A percentile compares a stretch with the other conserved stretches of the same genome.
Conservation (phyloP, 1,284 basidiomycete species). For the Moesziomyces globuligerus region DNA sequence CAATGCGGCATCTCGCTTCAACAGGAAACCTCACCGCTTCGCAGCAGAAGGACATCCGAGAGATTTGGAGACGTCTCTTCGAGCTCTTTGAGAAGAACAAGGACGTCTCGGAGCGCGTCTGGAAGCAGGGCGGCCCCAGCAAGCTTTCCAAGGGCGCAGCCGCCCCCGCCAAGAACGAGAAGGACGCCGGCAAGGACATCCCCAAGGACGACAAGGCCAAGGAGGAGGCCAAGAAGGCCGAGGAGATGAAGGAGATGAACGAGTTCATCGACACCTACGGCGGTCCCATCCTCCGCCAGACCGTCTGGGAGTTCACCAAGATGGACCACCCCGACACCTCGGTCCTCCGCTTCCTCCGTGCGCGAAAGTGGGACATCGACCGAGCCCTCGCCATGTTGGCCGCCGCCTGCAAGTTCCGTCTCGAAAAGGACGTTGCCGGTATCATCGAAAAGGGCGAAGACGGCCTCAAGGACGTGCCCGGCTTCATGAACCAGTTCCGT, state of each 20-base stretch:
- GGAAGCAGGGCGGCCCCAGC: constrained; percentile 49
- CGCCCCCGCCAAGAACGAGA: constrained; percentile 30
- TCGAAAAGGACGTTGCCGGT: constrained; percentile 64
- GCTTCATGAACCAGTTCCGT: constrained; percentile 67
- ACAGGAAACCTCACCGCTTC: constrained; percentile 59
- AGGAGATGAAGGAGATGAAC: constrained; percentile 61
- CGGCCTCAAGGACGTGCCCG: constrained; percentile 65
- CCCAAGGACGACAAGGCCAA: constrained; percentile 65
- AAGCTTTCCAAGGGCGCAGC: constrained; percentile 32
- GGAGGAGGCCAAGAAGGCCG: constrained; percentile 61
- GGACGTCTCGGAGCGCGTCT: constrained; percentile 58
- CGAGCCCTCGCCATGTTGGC: constrained; percentile 66
- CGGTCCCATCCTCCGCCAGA: constrained; percentile 58
- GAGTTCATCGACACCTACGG: constrained; percentile 64
- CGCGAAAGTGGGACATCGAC: constrained; percentile 67
- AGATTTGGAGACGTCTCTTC: constrained; percentile 56
- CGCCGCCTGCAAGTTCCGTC: constrained; percentile 66
- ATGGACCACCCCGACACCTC: constrained; percentile 65
- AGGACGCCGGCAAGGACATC: constrained; percentile 58
- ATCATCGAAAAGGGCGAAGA: constrained; percentile 66
- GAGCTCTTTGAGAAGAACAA: constrained; percentile 62
- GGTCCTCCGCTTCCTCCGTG: constrained; percentile 66
- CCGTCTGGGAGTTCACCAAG: constrained; percentile 61
- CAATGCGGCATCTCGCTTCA: background rate
- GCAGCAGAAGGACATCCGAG: constrained; percentile 57